phyloP scores from a whole-genome alignment of 2,329 filamentous ascomycete species.

The Talaromyces verruculosus region DNA sequence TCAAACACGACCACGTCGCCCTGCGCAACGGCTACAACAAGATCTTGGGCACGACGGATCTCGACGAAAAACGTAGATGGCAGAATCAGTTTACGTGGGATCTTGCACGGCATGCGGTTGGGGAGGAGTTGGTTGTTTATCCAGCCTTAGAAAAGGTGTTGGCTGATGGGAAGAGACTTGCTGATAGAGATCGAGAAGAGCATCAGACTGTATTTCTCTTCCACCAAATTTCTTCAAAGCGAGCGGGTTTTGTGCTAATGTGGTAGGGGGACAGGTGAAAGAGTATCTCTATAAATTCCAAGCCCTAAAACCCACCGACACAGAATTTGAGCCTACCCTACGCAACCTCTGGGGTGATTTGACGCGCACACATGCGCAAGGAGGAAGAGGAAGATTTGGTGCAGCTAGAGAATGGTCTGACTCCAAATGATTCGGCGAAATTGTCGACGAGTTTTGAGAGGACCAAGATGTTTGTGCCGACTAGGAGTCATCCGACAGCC shows the following conservation, averaged over 20 bases:
- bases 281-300: slow-evolving; percentile 54
- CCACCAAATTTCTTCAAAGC: not conserved
- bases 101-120: slow-evolving; percentile 52
- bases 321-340: slow-evolving; percentile 47
- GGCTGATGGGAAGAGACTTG: slow-evolving; percentile 44
- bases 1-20: slow-evolving; percentile 45
- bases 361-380: slow-evolving; percentile 50
- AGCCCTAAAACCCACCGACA: slow-evolving; percentile 40
- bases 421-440: slow-evolving; percentile 34
- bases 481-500: slow-evolving; percentile 38
- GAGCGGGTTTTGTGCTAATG: not conserved
- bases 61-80: slow-evolving; percentile 46
- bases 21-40: slow-evolving; percentile 47
- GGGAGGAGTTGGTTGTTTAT: slow-evolving; percentile 56
- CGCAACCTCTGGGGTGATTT: slow-evolving; percentile 49
- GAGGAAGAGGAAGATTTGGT: slow-evolving; percentile 54
- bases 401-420: slow-evolving; percentile 48
- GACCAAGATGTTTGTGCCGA: slow-evolving; percentile 56
- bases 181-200: slow-evolving; percentile 46
- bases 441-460: slow-evolving; percentile 49
- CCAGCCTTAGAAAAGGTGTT: slow-evolving; percentile 55
- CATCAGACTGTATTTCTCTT: not conserved
- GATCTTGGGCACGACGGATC: slow-evolving; percentile 44
- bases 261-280: slow-evolving; percentile 47
- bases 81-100: slow-evolving; percentile 57